Conservation (phyloP, 2,329 filamentous ascomycete species). For the Verticillium nubilum region DNA sequence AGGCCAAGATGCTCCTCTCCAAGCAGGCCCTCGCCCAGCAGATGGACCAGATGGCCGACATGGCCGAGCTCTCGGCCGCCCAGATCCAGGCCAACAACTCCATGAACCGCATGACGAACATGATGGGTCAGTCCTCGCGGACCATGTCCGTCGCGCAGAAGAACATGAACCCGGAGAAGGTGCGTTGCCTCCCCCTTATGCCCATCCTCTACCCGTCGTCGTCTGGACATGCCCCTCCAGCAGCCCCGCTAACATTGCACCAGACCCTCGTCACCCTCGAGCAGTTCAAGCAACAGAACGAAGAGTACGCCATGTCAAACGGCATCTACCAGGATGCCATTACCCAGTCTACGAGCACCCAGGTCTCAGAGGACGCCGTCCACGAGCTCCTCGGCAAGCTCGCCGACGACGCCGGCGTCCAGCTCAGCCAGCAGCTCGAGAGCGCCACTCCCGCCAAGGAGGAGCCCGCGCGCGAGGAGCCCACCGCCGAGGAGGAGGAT, state of each 20-base stretch:
- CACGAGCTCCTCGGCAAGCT: constrained; percentile 81
- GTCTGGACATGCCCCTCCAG: not conserved
- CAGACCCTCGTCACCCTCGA: constrained; percentile 55
- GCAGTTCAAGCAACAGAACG: constrained; percentile 57
- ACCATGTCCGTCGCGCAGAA: constrained; percentile 55
- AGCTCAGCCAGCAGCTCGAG: constrained; percentile 70
- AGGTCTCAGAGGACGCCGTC: constrained; percentile 77
- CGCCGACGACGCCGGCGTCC: constrained; percentile 82
- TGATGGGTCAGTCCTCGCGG: constrained; percentile 55
- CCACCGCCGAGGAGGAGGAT: constrained; percentile 74
- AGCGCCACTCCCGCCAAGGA: constrained; percentile 49
- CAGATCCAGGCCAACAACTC: constrained; percentile 61
- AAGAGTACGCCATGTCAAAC: constrained; percentile 59
- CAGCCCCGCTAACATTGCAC: not conserved
- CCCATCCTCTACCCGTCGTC: not conserved
- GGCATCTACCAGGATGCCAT: constrained; percentile 85
- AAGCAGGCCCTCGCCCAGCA: constrained; percentile 58
- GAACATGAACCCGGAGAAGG: constrained; percentile 54
- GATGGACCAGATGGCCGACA: constrained; percentile 61
- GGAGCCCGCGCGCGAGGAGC: constrained; percentile 56
- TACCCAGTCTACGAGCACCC: constrained; percentile 65
- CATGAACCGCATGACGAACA: constrained; percentile 60
- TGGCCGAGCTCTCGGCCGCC: constrained; percentile 54
- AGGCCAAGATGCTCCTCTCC: constrained; percentile 56
- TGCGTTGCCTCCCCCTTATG: constrained; percentile 16